Evolutionary conservation across 2,329 filamentous ascomycete species (phyloP).

Genomic region (Beauveria bassiana): DNA sequence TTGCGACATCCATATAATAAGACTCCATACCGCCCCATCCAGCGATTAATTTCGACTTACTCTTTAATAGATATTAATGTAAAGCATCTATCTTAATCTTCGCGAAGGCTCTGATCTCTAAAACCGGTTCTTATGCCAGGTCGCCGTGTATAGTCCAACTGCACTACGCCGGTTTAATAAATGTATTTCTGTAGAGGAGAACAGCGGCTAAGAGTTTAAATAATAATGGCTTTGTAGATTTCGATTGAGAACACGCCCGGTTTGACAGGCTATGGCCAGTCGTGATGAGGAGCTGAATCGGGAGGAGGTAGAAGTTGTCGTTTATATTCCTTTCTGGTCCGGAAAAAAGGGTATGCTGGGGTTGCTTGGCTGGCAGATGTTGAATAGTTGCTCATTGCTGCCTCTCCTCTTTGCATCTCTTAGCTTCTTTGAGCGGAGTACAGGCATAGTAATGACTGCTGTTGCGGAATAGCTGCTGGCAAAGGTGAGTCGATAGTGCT

Average conservation of each 20-base stretch:
- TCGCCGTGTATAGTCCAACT: neutral
- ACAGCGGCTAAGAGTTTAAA: neutral
- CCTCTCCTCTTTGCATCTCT: too few species aligned
- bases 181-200: neutral
- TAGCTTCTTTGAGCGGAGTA: too few species aligned
- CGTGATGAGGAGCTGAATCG: neutral
- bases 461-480: too few species aligned
- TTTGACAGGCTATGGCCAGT: neutral
- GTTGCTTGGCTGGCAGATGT: neutral
- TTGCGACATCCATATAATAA: neutral
- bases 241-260: neutral
- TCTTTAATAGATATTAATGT: neutral
- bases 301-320: too few species aligned
- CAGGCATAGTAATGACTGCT: too few species aligned
- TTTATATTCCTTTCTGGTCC: neutral
- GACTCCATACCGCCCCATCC: neutral
- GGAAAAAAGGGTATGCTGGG: constrained; percentile 1
- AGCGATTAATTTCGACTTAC: neutral
- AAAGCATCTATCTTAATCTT: neutral
- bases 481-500: too few species aligned
- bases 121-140: neutral
- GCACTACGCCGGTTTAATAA: neutral
- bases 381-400: too few species aligned
- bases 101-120: neutral
- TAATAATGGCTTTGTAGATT: neutral